Base-by-base conservation (phyloP, 1,139 yeast species). In the Geotrichum restrictum region DNA sequence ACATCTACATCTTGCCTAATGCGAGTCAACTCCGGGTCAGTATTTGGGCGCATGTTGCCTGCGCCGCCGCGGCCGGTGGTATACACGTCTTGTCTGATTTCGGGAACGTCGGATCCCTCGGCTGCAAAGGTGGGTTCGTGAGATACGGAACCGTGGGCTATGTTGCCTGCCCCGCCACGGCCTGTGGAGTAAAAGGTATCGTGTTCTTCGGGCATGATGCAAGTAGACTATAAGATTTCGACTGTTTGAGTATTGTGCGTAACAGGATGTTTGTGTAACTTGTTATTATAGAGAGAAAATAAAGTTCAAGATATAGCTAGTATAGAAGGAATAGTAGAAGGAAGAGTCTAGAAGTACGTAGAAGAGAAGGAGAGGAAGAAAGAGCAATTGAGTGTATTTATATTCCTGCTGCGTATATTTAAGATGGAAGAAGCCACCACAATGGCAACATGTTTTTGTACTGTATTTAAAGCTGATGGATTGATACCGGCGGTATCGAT, bases 31-130 rank as follows among this genome's bases (percentile, higher is more conserved):
- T 77, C 75, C 1, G 86, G 81, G 64, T 84, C 83, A 45, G 75
- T 75, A 66, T 85, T 85, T 57, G 69, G 48, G 57, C 76, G 72
- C 88, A 85, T 85, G 64, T 85, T 85, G 4, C 94, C 94, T 48
- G 80, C 83, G 1, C 94, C 94, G 7, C 94, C 94, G 60, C 94
- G 76, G 32, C 94, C 94, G 1, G 93, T 85, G 27, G 88, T 77
- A 61, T 82, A 80, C 37, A 79, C 77, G 24, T 79, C 77, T 37
- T 81, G 10, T 29, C 75, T 69, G 52, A 85, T 71, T 59, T 73
- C 78, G 21, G 91, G 93, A 19, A 85, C 79, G 33, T 33, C 32
- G 27, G 46, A 24, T 57, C 76, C 80, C 22, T 83, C 78, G 31
- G 53, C 57, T 16, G 50, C 60, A 34, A 60, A 62, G 61, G 80